A percentile compares a stretch with the other conserved stretches of the same genome.
phyloP scores from a whole-genome alignment of 2,329 filamentous ascomycete species.

The Pyrenochaeta sp. region DNA sequence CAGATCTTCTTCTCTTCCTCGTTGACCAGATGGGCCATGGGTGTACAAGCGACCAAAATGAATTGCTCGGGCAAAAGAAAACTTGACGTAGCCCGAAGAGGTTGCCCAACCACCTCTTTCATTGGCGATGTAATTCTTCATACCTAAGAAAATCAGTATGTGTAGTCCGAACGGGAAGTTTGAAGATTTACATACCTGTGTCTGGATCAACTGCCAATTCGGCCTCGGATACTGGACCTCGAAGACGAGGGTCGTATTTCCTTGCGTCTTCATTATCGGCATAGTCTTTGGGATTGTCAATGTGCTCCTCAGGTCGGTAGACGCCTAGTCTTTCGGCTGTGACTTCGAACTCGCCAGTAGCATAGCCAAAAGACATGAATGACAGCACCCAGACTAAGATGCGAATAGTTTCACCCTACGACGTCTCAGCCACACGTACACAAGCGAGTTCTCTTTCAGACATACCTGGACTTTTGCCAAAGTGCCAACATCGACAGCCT shows the following conservation, averaged over 20 bases:
- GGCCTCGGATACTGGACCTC: conserved; percentile 70
- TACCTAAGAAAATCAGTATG: conserved; percentile 60
- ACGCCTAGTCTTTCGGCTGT: conserved; percentile 60
- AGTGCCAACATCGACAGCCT: conserved; percentile 64
- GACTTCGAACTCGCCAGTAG: conserved; percentile 64
- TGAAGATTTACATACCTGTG: conserved; percentile 31
- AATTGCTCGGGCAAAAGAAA: conserved; percentile 58
- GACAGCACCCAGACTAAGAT: conserved; percentile 63
- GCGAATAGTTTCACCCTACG: conserved; percentile 58
- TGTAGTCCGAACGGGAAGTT: not conserved
- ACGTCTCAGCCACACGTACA: conserved; percentile 24
- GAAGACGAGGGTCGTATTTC: conserved; percentile 79
- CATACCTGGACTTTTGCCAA: conserved; percentile 57
- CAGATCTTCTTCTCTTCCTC: conserved; percentile 54
- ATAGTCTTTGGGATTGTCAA: conserved; percentile 51
- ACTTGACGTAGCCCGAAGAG: conserved; percentile 77
- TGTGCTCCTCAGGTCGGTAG: conserved; percentile 61
- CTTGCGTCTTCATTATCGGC: conserved; percentile 80
- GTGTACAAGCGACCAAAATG: conserved; percentile 59
- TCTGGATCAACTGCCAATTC: conserved; percentile 56
- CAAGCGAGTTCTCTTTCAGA: too few relatives aligned
- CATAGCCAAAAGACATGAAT: conserved; percentile 65
- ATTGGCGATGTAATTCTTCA: conserved; percentile 99
- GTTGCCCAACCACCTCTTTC: conserved; percentile 88
- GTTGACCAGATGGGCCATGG: conserved; percentile 50